A percentile compares a stretch with the other conserved stretches of the same genome.
Conservation (phyloP, 2,329 filamentous ascomycete genomes). For the Sarocladiaceae sp. region DNA sequence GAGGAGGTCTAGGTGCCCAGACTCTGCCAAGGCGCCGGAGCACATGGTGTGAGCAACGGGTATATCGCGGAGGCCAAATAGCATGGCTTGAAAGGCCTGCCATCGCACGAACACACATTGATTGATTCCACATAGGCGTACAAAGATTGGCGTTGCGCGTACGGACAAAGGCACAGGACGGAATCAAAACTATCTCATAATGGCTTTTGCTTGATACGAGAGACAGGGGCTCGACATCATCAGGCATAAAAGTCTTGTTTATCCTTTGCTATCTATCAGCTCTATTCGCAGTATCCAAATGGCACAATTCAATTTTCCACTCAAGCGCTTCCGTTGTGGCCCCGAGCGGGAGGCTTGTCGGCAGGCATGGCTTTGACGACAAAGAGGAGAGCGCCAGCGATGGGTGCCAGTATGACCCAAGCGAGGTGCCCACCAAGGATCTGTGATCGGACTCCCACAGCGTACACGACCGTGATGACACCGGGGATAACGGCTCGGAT, state of each 20-base stretch:
- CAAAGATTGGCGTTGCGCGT: constrained; percentile 8
- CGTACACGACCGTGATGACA: constrained; percentile 60
- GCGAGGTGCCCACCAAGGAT: constrained; percentile 53
- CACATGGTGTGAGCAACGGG: constrained; percentile 10
- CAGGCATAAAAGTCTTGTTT: background rate
- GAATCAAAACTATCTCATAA: too few relatives aligned
- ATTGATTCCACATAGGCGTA: background rate
- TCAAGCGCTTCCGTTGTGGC: constrained; percentile 1
- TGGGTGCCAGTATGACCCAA: constrained; percentile 26
- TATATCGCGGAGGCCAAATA: too few relatives aligned
- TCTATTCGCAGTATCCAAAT: background rate
- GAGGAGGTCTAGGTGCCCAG: constrained; percentile 13
- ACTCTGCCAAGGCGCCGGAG: constrained; percentile 7
- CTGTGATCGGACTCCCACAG: constrained; percentile 56
- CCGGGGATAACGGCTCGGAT: constrained; percentile 62
- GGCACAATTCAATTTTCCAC: too few relatives aligned
- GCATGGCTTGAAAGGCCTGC: too few relatives aligned
- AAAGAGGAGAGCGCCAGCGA: constrained; percentile 20
- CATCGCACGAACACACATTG: background rate
- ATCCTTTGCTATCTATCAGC: background rate
- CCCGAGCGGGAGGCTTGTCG: constrained; percentile 13
- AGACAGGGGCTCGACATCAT: background rate
- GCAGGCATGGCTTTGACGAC: constrained; percentile 20
- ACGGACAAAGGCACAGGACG: background rate
- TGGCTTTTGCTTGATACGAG: too few relatives aligned